A percentile compares a stretch with the other conserved stretches of the same genome.
These are phyloP conservation scores for Alternaria sp. DNA, from an alignment of 2,329 filamentous ascomycete species.

Conservation along the genomic window DNA sequence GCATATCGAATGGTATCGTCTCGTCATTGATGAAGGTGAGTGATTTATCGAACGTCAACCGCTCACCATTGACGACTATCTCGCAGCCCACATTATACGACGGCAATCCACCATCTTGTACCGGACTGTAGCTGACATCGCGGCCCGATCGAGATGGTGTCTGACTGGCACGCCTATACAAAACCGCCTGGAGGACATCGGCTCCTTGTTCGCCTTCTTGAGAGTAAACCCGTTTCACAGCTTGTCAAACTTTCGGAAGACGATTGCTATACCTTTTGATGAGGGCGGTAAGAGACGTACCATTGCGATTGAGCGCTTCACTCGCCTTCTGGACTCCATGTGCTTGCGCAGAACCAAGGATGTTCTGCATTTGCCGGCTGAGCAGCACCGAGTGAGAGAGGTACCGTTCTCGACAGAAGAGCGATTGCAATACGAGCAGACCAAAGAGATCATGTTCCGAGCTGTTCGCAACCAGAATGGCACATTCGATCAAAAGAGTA, in stretches of 20 bases:
- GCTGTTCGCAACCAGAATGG: conserved; percentile 49
- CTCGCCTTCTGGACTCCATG: conserved; percentile 44
- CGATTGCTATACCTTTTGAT: conserved; percentile 52
- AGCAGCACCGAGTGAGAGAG: conserved; percentile 22
- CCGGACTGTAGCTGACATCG: conserved; percentile 51
- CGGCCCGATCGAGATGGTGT: conserved; percentile 55
- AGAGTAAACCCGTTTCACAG: conserved; percentile 52
- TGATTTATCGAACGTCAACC: fast-evolving
- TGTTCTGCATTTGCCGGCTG: conserved; percentile 48
- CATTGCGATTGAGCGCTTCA: conserved; percentile 32
- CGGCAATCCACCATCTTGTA: conserved; percentile 55
- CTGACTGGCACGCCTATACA: conserved; percentile 56
- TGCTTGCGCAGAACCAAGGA: conserved; percentile 54
- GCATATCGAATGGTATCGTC: conserved; percentile 35
- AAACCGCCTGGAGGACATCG: conserved; percentile 60
- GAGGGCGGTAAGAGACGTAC: conserved; percentile 29
- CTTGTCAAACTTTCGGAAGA: conserved; percentile 52
- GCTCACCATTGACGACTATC: background rate
- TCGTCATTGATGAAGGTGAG: conserved; percentile 40
- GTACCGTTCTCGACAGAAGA: conserved; percentile 45
- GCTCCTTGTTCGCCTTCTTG: conserved; percentile 59
- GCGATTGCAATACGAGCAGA: conserved; percentile 40
- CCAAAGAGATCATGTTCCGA: conserved; percentile 46
- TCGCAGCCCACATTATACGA: conserved; percentile 59
- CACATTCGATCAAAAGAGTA: conserved; percentile 43